A percentile compares a stretch with the other conserved stretches of the same genome.
These are phyloP conservation scores for Colletotrichum theobromicola DNA, from an alignment of 2,329 filamentous ascomycete genomes.

Conservation along the genomic window DNA sequence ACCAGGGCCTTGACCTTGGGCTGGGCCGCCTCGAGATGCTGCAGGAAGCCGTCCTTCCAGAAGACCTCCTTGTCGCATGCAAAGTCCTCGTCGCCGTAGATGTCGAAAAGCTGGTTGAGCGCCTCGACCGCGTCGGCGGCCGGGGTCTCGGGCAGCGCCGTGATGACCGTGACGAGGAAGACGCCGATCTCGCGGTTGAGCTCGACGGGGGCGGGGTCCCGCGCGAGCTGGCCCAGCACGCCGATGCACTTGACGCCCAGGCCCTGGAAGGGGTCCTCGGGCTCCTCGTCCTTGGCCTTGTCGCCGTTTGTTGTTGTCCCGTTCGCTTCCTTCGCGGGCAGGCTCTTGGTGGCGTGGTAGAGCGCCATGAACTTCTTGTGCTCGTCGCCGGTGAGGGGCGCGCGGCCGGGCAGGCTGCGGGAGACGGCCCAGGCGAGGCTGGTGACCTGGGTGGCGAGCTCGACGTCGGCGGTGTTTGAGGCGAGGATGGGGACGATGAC, in stretches of 20 bases:
- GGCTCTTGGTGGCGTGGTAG: conserved; percentile 61
- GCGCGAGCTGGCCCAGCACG: conserved; percentile 67
- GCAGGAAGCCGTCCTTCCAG: conserved; percentile 65
- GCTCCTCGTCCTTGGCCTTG: conserved; percentile 26
- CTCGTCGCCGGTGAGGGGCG: conserved; percentile 57
- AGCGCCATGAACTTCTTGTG: conserved; percentile 69
- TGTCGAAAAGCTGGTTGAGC: conserved; percentile 70
- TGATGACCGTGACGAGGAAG: conserved; percentile 64
- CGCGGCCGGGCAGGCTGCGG: conserved; percentile 53
- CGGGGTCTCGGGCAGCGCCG: conserved; percentile 55
- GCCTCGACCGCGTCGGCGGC: conserved; percentile 67
- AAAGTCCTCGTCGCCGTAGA: conserved; percentile 67
- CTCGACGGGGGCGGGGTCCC: conserved; percentile 55
- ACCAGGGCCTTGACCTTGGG: conserved; percentile 61
- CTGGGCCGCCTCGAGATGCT: conserved; percentile 59
- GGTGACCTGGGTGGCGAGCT: conserved; percentile 66
- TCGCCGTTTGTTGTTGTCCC: background rate
- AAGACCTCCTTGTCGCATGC: conserved; percentile 68
- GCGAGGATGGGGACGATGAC: conserved; percentile 62
- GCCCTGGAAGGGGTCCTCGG: conserved; percentile 63
- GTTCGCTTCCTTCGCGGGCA: conserved; percentile 25
- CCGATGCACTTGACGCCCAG: conserved; percentile 72
- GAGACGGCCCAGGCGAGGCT: conserved; percentile 71
- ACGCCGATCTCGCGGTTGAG: conserved; percentile 68
- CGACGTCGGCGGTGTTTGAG: conserved; percentile 66